Evolutionary conservation across 1,284 basidiomycete genomes (phyloP).

Genomic region (Cerioporus squamosus): DNA sequence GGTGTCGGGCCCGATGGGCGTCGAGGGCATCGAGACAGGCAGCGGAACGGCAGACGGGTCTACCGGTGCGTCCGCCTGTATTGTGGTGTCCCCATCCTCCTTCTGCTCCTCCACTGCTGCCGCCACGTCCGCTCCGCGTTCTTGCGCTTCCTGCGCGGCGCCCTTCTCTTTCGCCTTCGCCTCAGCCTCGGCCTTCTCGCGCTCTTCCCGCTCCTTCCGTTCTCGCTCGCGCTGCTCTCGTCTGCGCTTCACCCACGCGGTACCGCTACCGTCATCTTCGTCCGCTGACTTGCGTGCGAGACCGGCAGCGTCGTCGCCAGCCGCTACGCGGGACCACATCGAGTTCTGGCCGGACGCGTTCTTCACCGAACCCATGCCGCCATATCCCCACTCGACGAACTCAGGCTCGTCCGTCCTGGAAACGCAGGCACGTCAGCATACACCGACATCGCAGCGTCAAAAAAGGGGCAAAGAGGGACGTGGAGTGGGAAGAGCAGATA

Average conservation of each 20-base stretch:
- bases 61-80: constrained; percentile 1
- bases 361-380: constrained; percentile 78
- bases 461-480: background rate
- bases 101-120: constrained; percentile 9
- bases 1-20: constrained; percentile 6
- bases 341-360: constrained; percentile 21
- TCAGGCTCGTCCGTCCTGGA: constrained; percentile 53
- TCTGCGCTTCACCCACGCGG: constrained; percentile 70
- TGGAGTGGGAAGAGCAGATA: background rate
- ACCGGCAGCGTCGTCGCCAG: constrained; percentile 41
- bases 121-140: background rate
- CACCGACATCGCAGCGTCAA: background rate
- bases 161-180: constrained; percentile 10
- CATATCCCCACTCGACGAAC: constrained; percentile 87
- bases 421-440: background rate
- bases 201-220: constrained; percentile 44
- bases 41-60: constrained; percentile 4
- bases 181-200: constrained; percentile 33
- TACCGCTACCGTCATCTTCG: constrained; percentile 73
- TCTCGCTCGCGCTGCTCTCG: constrained; percentile 55
- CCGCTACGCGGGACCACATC: constrained; percentile 27
- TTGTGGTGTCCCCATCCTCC: constrained; percentile 5
- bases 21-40: constrained; percentile 6
- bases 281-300: constrained; percentile 38
- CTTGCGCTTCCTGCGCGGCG: no score